Conservation (phyloP, 371 early-diverging fungal genomes). For the Saksenaea vasiformis region DNA sequence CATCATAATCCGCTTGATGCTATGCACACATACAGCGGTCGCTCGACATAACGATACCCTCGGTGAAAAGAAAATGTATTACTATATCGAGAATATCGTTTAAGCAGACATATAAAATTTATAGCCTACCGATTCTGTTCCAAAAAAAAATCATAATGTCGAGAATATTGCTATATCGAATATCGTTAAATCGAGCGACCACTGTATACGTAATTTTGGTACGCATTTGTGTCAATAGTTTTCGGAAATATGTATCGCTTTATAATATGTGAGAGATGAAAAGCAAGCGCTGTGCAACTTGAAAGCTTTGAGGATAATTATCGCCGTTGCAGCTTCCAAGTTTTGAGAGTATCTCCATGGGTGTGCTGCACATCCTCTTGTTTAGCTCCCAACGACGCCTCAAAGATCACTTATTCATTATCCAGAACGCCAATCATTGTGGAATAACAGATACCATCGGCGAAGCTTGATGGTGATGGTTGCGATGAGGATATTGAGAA, state of each 20-base stretch:
- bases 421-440: slow-evolving; percentile 21
- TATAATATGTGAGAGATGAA: not conserved
- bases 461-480: slow-evolving; percentile 16
- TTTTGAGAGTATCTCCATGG: slow-evolving; percentile 15
- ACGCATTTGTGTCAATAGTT: too few relatives aligned
- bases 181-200: too few relatives aligned
- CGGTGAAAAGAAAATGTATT: too few relatives aligned
- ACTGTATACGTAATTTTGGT: too few relatives aligned
- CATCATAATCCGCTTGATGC: not conserved
- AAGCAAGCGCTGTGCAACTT: slow-evolving; percentile 18
- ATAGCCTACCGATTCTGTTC: too few relatives aligned
- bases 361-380: slow-evolving; percentile 16
- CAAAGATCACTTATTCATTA: slow-evolving; percentile 21
- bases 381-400: slow-evolving; percentile 15
- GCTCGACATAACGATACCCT: too few relatives aligned
- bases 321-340: slow-evolving; percentile 14
- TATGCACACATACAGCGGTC: too few relatives aligned
- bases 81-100: too few relatives aligned
- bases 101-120: too few relatives aligned
- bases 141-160: too few relatives aligned
- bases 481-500: slow-evolving; percentile 14
- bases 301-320: slow-evolving; percentile 19
- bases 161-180: too few relatives aligned
- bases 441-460: slow-evolving; percentile 20
- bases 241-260: too few relatives aligned